These are phyloP conservation scores for Astragalus glycyphyllos DNA, from an alignment of 306 rosid genomes.

Conservation along the genomic window DNA sequence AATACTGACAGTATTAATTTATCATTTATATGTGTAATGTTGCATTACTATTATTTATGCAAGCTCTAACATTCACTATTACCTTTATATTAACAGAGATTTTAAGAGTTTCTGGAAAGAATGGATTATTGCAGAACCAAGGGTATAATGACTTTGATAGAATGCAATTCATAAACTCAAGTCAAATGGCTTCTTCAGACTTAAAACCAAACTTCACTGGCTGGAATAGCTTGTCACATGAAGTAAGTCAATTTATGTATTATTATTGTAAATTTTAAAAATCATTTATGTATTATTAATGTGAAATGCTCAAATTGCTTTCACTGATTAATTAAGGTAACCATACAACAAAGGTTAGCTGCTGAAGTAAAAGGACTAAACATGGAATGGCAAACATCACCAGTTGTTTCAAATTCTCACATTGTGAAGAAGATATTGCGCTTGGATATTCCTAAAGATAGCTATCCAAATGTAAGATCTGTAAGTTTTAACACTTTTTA, in stretches of 20 bases:
- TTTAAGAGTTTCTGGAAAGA: constrained; percentile 56
- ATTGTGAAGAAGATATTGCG: constrained; percentile 61
- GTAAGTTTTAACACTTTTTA: constrained; percentile 8
- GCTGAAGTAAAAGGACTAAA: constrained; percentile 54
- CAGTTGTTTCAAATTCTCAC: constrained; percentile 49
- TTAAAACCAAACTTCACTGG: constrained; percentile 45
- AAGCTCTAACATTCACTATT: constrained; percentile 25
- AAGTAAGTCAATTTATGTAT: constrained; percentile 45
- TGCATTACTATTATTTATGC: constrained; percentile 6
- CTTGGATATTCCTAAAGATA: constrained; percentile 59
- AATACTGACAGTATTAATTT: not conserved
- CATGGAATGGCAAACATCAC: constrained; percentile 53
- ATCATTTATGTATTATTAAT: not conserved
- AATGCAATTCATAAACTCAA: constrained; percentile 47
- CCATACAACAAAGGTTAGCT: constrained; percentile 49
- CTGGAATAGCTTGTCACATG: constrained; percentile 58
- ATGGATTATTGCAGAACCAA: constrained; percentile 53
- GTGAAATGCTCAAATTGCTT: constrained; percentile 15
- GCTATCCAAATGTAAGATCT: constrained; percentile 58
- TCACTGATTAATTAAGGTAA: constrained; percentile 39
- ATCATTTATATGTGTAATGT: not conserved
- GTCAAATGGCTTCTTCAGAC: constrained; percentile 52
- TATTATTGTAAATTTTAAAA: not conserved
- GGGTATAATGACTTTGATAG: constrained; percentile 53
- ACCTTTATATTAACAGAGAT: constrained; percentile 47